These are phyloP conservation scores for Lichtheimia hyalospora DNA, from an alignment of 371 early-diverging fungal genomes.

Conservation along the genomic window DNA sequence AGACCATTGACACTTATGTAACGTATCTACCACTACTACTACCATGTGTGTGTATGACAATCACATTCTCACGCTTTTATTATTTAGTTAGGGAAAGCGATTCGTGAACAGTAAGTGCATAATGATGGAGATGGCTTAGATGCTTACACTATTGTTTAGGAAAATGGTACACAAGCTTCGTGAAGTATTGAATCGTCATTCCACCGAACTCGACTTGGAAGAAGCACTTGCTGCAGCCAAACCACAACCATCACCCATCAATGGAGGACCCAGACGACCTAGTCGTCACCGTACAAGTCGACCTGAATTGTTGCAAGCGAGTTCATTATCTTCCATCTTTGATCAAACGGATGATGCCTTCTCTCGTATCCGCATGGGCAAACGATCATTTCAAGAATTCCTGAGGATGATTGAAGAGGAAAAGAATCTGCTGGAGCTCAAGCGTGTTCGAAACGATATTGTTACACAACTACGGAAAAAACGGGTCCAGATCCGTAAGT, in stretches of 20 bases:
- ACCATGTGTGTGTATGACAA: too few relatives aligned
- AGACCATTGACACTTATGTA: conserved; percentile 67
- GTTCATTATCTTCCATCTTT: conserved; percentile 25
- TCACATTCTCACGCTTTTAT: neutral
- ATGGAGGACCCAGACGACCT: neutral
- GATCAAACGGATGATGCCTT: conserved; percentile 25
- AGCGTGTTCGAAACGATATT: conserved; percentile 68
- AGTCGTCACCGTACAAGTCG: neutral
- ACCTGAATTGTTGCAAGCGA: conserved; percentile 12
- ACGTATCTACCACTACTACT: conserved; percentile 8
- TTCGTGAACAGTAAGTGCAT: conserved; percentile 56
- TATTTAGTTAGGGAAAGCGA: conserved; percentile 55
- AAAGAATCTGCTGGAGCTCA: conserved; percentile 63
- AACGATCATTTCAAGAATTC: conserved; percentile 75
- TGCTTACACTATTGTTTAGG: too few relatives aligned
- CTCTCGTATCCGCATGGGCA: conserved; percentile 25
- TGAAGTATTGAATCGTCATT: conserved; percentile 70
- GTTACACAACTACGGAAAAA: conserved; percentile 77
- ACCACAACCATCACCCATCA: neutral
- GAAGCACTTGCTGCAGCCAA: neutral
- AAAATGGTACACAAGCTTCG: conserved; percentile 75
- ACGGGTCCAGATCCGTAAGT: conserved; percentile 51
- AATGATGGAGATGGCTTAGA: neutral
- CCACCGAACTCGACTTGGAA: conserved; percentile 35
- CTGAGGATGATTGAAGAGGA: conserved; percentile 73